Evolutionary conservation across 192 early-diverging fungal genomes (phyloP).

Genomic region (Umbelopsis sp.): DNA sequence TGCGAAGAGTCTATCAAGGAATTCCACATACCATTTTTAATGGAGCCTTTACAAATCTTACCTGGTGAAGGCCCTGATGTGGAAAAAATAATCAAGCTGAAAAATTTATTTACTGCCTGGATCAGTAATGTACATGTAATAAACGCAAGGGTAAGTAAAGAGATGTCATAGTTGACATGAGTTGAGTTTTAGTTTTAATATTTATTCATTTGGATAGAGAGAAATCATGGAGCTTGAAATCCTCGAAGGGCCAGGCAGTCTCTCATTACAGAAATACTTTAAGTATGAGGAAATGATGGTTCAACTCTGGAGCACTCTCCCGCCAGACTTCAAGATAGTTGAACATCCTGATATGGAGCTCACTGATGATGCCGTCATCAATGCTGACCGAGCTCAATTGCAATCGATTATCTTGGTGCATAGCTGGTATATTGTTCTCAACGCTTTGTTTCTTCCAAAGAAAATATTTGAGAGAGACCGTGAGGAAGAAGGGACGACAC

Average conservation of each 20-base stretch:
- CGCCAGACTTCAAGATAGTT: not conserved
- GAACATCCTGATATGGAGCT: not conserved
- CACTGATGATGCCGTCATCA: not conserved
- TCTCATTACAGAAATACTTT: constrained; percentile 3
- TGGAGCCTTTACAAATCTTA: not conserved
- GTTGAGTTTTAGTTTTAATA: not conserved
- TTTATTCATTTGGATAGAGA: not conserved
- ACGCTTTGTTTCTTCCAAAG: not conserved
- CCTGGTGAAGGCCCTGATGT: not conserved
- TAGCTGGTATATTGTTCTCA: not conserved
- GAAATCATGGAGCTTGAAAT: not conserved
- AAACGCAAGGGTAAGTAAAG: not conserved
- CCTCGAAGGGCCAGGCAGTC: not conserved
- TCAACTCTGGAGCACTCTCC: not conserved
- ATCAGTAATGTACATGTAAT: not conserved
- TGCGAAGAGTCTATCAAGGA: not conserved
- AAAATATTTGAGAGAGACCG: not conserved
- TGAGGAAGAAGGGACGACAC: not conserved
- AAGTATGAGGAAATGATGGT: not conserved
- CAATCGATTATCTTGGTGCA: constrained; percentile 32
- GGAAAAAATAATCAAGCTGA: not conserved
- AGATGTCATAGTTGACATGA: not conserved
- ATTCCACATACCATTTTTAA: not conserved
- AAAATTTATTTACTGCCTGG: not conserved
- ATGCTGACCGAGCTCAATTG: constrained; percentile 6